Evolutionary conservation across 2,329 filamentous ascomycete genomes (phyloP).

Genomic region (Cadophora malorum): DNA sequence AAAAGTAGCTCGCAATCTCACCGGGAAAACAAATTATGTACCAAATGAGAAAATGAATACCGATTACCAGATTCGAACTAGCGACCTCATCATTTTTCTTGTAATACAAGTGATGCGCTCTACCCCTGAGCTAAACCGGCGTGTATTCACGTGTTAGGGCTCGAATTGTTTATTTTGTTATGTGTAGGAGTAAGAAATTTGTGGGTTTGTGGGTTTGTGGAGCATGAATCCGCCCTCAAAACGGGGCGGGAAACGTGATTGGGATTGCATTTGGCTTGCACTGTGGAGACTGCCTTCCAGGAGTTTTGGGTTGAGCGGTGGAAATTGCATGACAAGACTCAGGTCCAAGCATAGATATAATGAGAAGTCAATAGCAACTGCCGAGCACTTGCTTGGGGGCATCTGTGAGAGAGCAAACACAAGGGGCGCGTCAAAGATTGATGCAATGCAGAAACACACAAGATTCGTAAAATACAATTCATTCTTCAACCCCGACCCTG

Average conservation of each 20-base stretch:
- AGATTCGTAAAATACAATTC: constrained; percentile 10
- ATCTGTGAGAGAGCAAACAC: neutral
- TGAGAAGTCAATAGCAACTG: neutral
- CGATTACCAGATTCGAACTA: constrained; percentile 14
- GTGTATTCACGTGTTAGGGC: neutral
- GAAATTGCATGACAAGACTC: neutral
- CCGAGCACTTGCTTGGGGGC: neutral
- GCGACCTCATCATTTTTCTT: constrained; percentile 15
- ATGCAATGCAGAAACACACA: neutral
- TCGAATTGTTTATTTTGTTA: neutral
- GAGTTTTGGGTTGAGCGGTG: neutral
- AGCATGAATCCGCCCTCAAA: neutral
- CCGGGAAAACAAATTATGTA: no score
- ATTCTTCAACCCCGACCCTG: constrained; percentile 6
- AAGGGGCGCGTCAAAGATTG: neutral
- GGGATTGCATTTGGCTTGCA: neutral
- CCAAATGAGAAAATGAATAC: neutral
- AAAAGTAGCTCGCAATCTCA: no score
- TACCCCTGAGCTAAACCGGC: neutral
- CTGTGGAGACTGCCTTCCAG: neutral
- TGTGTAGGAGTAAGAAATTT: neutral
- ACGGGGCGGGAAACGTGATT: neutral
- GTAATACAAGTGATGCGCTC: constrained; percentile 18
- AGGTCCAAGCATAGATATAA: neutral
- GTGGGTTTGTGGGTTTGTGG: constrained; percentile 4